Conservation (phyloP, 306 rosid species). For the Datisca glomerata region DNA sequence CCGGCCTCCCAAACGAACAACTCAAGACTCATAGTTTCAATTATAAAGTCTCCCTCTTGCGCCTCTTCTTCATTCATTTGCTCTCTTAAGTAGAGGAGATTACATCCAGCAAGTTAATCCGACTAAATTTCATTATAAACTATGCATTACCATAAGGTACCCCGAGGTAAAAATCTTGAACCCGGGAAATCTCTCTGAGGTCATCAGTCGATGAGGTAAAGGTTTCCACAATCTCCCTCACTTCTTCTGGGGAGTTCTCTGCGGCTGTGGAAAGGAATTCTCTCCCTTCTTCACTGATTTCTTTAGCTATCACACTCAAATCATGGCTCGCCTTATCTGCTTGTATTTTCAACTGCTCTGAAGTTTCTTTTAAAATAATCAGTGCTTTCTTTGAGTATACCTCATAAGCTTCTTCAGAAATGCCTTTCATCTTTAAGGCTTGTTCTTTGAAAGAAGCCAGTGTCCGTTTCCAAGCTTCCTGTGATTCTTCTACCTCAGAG, state of each 20-base stretch:
- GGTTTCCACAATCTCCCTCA: conserved; percentile 71
- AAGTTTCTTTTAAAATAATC: conserved; percentile 47
- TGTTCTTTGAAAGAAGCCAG: conserved; percentile 72
- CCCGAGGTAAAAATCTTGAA: conserved; percentile 77
- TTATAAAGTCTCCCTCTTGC: no score
- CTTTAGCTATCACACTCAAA: conserved; percentile 51
- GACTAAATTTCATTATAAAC: conserved; percentile 7
- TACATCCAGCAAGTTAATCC: neutral
- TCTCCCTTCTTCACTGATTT: conserved; percentile 63
- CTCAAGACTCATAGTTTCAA: no score
- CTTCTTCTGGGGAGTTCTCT: conserved; percentile 62
- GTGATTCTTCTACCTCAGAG: conserved; percentile 39
- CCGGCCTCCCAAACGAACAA: no score
- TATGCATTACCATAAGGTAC: conserved; percentile 83
- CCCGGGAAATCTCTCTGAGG: conserved; percentile 40
- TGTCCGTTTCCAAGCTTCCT: conserved; percentile 70
- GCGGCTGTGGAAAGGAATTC: conserved; percentile 53
- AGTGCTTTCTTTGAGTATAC: conserved; percentile 64
- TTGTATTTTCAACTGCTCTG: conserved; percentile 69
- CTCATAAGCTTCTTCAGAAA: conserved; percentile 82
- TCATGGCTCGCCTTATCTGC: conserved; percentile 63
- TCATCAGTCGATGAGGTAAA: conserved; percentile 49
- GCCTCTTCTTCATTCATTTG: no score
- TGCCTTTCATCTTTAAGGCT: conserved; percentile 53
- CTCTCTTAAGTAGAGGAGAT: no score